Evolutionary conservation across 345 rosid genomes (phyloP).

Genomic region (Linum tenue): DNA sequence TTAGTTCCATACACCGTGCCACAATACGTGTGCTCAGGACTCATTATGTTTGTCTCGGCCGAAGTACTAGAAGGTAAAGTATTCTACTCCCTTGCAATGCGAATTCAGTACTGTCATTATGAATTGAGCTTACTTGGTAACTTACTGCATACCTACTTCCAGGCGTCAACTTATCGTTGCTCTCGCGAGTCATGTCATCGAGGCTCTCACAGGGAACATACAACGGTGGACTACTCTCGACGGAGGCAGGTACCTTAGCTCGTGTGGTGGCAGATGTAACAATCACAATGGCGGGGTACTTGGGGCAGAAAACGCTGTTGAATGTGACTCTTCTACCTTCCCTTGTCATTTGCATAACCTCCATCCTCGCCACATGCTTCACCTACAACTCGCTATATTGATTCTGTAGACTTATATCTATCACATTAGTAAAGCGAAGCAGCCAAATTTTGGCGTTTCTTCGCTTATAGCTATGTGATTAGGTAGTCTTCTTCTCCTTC

Average conservation of each 20-base stretch:
- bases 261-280: constrained; percentile 92
- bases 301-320: constrained; percentile 61
- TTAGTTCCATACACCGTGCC: constrained; percentile 62
- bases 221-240: constrained; percentile 89
- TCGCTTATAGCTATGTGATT: no score
- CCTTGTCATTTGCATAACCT: constrained; percentile 55
- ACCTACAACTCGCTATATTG: constrained; percentile 94
- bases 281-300: constrained; percentile 80
- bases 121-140: neutral
- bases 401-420: constrained; percentile 3
- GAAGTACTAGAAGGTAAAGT: constrained; percentile 92
- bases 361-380: constrained; percentile 74
- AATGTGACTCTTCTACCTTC: constrained; percentile 86
- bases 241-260: constrained; percentile 95
- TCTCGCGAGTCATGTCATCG: constrained; percentile 95
- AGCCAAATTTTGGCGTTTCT: no score
- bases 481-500: no score
- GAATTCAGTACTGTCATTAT: neutral
- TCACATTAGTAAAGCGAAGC: no score
- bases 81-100: neutral
- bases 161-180: constrained; percentile 90
- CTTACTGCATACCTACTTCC: neutral
- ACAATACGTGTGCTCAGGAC: constrained; percentile 87
- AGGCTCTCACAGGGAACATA: constrained; percentile 95
- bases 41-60: constrained; percentile 83